Evolutionary conservation across 495 filamentous ascomycete species (phyloP).

Genomic region (Hyaloscypha bicolor): DNA sequence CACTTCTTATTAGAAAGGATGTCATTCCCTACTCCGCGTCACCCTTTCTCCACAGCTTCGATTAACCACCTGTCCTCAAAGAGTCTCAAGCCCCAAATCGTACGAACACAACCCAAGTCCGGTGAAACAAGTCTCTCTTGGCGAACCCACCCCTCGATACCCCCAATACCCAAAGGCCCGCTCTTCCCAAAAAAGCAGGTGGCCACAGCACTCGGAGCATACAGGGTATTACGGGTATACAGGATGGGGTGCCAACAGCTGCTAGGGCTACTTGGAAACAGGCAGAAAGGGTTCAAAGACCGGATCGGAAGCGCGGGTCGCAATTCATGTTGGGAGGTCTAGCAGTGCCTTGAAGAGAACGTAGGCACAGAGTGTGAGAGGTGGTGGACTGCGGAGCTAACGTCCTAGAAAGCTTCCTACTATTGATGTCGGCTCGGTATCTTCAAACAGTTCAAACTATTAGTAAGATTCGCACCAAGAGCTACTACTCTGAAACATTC

Average conservation of each 20-base stretch:
- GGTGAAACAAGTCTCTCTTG: conserved; percentile 13
- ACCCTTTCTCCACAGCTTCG: neutral
- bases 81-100: conserved; percentile 16
- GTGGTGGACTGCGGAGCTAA: conserved; percentile 20
- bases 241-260: conserved; percentile 4
- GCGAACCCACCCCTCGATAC: conserved; percentile 9
- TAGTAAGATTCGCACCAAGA: no score
- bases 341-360: conserved; percentile 21
- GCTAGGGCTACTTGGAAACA: neutral
- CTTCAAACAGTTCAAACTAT: no score
- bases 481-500: no score
- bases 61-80: conserved; percentile 14
- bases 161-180: neutral
- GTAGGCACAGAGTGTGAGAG: conserved; percentile 20
- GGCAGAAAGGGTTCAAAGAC: conserved; percentile 15
- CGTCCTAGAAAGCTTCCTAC: conserved; percentile 20
- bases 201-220: conserved; percentile 18
- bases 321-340: conserved; percentile 13
- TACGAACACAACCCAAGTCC: conserved; percentile 16
- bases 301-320: conserved; percentile 8
- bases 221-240: conserved; percentile 13
- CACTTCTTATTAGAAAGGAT: no score
- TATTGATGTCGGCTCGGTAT: no score
- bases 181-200: conserved; percentile 14
- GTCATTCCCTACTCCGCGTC: neutral